Base-by-base conservation (phyloP, 2,329 filamentous ascomycete genomes). In the Pezicula radicicola region DNA sequence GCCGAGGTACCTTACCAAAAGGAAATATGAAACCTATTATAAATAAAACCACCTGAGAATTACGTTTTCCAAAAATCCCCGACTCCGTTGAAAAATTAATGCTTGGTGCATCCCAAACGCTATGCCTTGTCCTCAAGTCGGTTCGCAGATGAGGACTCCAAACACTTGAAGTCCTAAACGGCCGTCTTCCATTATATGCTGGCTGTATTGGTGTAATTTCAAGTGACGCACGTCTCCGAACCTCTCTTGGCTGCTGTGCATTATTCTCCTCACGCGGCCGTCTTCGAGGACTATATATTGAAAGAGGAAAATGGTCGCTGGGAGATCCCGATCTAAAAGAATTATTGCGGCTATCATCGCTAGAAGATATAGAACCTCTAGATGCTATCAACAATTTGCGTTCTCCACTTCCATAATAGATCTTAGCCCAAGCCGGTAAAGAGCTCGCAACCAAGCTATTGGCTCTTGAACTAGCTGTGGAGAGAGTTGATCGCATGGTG, bases 11-110 rank as follows among this genome's bases (percentile, higher is more conserved):
- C 82, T 70, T 72, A 87, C 84, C 76, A 55, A 91, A 78, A 6
- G 89, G 91, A 63, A 91, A 83, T 44, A 93, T 72, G 63, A 95
- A 95, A 21, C 91, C 91, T 44, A 87, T 40, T 50, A 85, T 82
- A 70, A 95, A 95, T 46, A 89, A 73, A 48, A 87, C 74, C 28
- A 93, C 79, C 68, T 95, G 91, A 44, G 84, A 72, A 63, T 92
- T 92, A 55, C 88, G 80, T 56, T 81, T 80, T 47, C 84, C 85
- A 56, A 87, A 76, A 3, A 82, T 64, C 15, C 80, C 77, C 35
- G 79, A 81, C 37, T 84, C 81, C 3, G 80, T 70, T 9, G 80
- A 80, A 70, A 85, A 88, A 54, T 84, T 81, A 19, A 88, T 72
- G 1, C 84, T 85, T 1, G 90, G 90, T 1, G 89, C 84, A 54